A percentile compares a stretch with the other conserved stretches of the same genome.
These are phyloP conservation scores for Sextonia rubra DNA, from an alignment of 164 flowering plant species.

Conservation along the genomic window DNA sequence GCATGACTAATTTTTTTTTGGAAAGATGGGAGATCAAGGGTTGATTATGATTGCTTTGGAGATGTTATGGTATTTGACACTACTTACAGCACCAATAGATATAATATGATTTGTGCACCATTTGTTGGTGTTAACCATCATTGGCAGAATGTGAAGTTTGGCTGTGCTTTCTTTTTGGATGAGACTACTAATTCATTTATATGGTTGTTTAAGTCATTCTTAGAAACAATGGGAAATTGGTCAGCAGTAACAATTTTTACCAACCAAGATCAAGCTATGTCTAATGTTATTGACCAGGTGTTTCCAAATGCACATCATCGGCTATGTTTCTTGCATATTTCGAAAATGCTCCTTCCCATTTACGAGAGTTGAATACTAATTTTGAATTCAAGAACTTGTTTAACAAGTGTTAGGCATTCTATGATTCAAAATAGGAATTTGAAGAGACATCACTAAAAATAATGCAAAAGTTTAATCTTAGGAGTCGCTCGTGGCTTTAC, in stretches of 20 bases:
- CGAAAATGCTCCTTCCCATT: too few relatives aligned
- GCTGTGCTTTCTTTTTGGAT: constrained; percentile 69
- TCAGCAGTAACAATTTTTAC: constrained; percentile 68
- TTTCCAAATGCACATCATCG: constrained; percentile 73
- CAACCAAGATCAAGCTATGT: constrained; percentile 63
- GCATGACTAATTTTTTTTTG: constrained; percentile 60
- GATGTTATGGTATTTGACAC: constrained; percentile 83
- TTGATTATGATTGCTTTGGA: constrained; percentile 63
- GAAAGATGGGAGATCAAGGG: constrained; percentile 66
- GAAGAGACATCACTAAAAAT: too few relatives aligned
- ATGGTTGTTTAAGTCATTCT: constrained; percentile 77
- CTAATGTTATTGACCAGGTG: constrained; percentile 57
- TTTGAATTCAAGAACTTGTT: too few relatives aligned
- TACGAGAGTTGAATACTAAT: too few relatives aligned
- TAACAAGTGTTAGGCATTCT: too few relatives aligned
- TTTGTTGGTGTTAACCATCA: too few relatives aligned
- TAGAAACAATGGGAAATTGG: constrained; percentile 61
- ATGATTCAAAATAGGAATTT: too few relatives aligned
- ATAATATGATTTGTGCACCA: constrained; percentile 74
- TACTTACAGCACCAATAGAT: constrained; percentile 69
- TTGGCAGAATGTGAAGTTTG: constrained; percentile 73
- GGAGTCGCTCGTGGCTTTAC: too few relatives aligned
- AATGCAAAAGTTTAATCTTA: too few relatives aligned
- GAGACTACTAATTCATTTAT: constrained; percentile 69
- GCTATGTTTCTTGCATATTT: constrained; percentile 82